Evolutionary conservation across 2,329 filamentous ascomycete species (phyloP), one percentile per base, ranked within the genome.

Genomic region (Talaromyces verruculosus): DNA sequence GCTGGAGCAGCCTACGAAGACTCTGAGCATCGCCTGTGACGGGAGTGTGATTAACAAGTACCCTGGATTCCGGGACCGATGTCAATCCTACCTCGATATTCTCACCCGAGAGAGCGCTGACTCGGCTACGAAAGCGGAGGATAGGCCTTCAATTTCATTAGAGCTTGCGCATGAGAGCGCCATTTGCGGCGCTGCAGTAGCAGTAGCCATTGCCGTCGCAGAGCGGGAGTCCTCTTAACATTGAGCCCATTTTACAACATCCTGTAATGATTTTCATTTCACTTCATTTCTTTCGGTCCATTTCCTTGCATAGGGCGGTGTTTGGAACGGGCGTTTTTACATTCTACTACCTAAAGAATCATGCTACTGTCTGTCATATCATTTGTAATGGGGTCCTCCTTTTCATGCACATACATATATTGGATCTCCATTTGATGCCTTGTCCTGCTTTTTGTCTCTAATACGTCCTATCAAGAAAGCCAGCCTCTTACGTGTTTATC

Each of bases 21-120:
- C 72, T 39, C 69, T 83, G 22, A 80, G 78, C 3, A 83, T 84
- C 60, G 82, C 81, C n/a, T 84, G 82, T 68, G 81, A 84, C 64
- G 82, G 82, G n/a, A 82, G 79, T 61, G 82, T 84, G 57, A 82
- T 84, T 64, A 81, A 82, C 72, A 83, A 83, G 68, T 84, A 84
- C 69, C 82, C 82, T 1, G 79, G 78, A 4, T 84, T 84, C 72
- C 75, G 78, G 59, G 75, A 77, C 45, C 73, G 76, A 41, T 82
- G 79, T 68, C 81, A 84, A 65, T 68, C 59, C 2, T 82, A 80
- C 58, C 71, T 84, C 43, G 75, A 82, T 68, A 72, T 78, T 55
- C 71, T 84, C 39, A 75, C 76, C 3, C 68, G 73, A 22, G 69
- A 77, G 45, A 75, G 73, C 2, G n/a, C 13, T 11, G 70, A 71